Base-by-base conservation (phyloP, 495 filamentous ascomycete species). In the Cairneyella variabilis region DNA sequence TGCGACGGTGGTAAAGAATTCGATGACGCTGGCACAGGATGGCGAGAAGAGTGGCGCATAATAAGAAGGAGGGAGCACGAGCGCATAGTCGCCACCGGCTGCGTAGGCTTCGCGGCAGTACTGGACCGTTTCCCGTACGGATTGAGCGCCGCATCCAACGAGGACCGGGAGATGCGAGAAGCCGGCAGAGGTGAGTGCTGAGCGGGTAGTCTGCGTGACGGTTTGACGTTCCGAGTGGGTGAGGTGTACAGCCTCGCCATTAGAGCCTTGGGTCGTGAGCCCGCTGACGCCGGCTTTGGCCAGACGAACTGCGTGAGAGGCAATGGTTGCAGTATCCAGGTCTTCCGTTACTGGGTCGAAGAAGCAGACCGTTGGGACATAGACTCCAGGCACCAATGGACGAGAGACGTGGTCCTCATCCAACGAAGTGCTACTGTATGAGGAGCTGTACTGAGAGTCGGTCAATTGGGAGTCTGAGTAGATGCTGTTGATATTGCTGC, bases 291-390 rank as follows among this genome's bases (percentile, higher is more conserved):
- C 90, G 40, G 87, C 83, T 47, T 80, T 68, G 46, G 88, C 90
- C n/a, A 96, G 86, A 60, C 88, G 87, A 46, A 88, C 81, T 27
- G 90, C 86, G 66, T 96, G 91, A 50, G 74, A 83, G 49, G 79
- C 77, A 44, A 83, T 85, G 30, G 86, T 86, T 26, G 72, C 64
- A 3, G 83, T 56, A 57, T 89, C 84, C 21, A 95, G 75, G 32
- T 92, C 82, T 67, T 95, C 90, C 18, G 85, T 89, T 18, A 76
- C 74, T 8, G 82, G 77, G 60, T 91, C 76, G 69, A 95, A 95
- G 74, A 95, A 92, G 64, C 88, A 91, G 75, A 90, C 83, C 18
- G 87, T 91, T 11, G 90, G 90, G 42, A 87, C 86, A 64, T 95
- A 95, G 61, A 91, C 86, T 63, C 90, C 90, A 26, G 85, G 82